Base-by-base conservation (phyloP, 2,329 filamentous ascomycete genomes). In the Huntiella savannae region DNA sequence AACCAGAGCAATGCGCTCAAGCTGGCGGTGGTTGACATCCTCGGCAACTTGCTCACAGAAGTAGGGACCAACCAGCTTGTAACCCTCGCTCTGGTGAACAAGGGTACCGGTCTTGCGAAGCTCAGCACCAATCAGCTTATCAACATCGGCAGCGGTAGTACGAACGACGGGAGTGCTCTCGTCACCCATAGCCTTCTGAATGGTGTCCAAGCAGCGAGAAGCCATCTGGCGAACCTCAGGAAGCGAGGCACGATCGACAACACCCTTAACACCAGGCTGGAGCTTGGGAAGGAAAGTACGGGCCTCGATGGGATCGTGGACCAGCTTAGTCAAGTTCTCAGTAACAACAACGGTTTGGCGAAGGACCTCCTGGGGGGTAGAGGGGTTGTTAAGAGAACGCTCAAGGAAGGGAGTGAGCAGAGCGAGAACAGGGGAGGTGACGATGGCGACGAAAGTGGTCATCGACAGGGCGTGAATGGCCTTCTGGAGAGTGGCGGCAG, bases 401-500 rank as follows among this genome's bases (percentile, higher is more conserved):
- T 96, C 91, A 22, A 98, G 76, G 54, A 96, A 80, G 40, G 91
- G 91, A 1, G 91, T 98, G 47, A 98, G 73, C 47, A 98, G 77
- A 13, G 91, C 91, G 49, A 98, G 75, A 4, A 96, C 88, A 7
- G 91, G 91, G 6, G 88, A 95, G 10, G 86, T 95, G 55, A 98
- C 91, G 53, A 93, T 73, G 47, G 91, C 87, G 45, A 98, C 91
- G 55, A 98, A 98, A n/a, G 91, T 98, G 8, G 91, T 98, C 66
- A 93, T 85, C 3, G 87, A 95, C 40, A 98, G 71, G 40, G 87
- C 91, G 59, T 95, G 91, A 53, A 98, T 96, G 32, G 91, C 87
- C 68, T 95, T 95, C 60, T 94, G 84, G 47, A 92, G 72, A 22
- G 81, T 85, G 62, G 92, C 77, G 11, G 82, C 70, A 8, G 85